Base-by-base conservation (phyloP, 305 asterid species). In the Rubia peregrina region DNA sequence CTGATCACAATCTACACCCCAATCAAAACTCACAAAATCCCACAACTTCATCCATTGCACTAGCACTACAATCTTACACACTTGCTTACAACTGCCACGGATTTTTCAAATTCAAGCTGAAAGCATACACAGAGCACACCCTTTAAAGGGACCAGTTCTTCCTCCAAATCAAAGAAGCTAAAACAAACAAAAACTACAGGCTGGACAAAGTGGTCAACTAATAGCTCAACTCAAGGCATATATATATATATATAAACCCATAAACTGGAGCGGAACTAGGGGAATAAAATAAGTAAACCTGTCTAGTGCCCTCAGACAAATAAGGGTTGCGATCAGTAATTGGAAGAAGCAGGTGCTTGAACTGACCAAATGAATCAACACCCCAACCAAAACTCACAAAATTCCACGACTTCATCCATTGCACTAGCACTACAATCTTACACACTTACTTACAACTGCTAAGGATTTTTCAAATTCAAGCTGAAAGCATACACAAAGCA, bases 301-400 rank as follows among this genome's bases (percentile, higher is more conserved):
- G 95, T 81, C 92, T 86, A 61, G 96, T 85, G 66, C 98, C 98
- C 81, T 90, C 97, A 0, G 95, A 83, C 56, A 93, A 96, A 78
- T 84, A 89, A 76, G 97, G 96, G 71, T 90, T 89, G 38, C 94
- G 86, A 70, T 93, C 97, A 38, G 95, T 80, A 66, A 93, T 87
- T 65, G 98, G 98, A 67, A 93, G 85, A 67, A 90, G 95, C 83
- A 93, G 82, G 73, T 89, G 96, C 84, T 86, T 93, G 86, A 87
- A 93, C 79, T 81, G 89, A 51, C 83, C 74, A 69, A 86, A 90
- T 63, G 88, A 66, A 70, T 82, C 86, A 36, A 81, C 84, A 41
- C 1, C 1, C 61, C 21, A 42, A 53, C 59, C 14, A 53, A 65
- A 62, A 65, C 14, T 65, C 51, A 7, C 51, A 65, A 21, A 17